A percentile compares a stretch with the other conserved stretches of the same genome.
These are phyloP conservation scores for Stachybotrys echinatus DNA, from an alignment of 2,329 filamentous ascomycete genomes.

Conservation along the genomic window DNA sequence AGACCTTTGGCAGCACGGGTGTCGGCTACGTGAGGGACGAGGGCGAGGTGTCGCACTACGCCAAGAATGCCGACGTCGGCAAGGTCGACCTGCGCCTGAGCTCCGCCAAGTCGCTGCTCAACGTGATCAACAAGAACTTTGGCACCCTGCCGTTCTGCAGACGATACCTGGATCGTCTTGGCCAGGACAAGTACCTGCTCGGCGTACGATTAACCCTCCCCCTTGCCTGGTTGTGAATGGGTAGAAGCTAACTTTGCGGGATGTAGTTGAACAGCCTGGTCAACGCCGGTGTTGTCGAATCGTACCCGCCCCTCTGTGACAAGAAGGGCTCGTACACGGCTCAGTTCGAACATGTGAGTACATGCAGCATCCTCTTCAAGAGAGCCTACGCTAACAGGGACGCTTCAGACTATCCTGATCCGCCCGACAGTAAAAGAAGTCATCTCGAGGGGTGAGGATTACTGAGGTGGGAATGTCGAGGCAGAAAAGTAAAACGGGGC, in stretches of 20 bases:
- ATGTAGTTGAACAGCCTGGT: conserved; percentile 79
- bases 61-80: conserved; percentile 64
- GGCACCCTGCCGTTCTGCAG: conserved; percentile 87
- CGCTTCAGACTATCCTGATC: conserved; percentile 68
- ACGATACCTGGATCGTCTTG: conserved; percentile 86
- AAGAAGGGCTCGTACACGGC: conserved; percentile 93
- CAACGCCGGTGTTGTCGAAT: conserved; percentile 75
- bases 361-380: not conserved
- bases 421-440: conserved; percentile 81
- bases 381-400: not conserved
- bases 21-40: conserved; percentile 85
- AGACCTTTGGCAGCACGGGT: conserved; percentile 92
- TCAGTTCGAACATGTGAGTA: conserved; percentile 86
- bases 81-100: conserved; percentile 72
- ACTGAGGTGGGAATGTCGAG: conserved; percentile 44
- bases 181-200: conserved; percentile 89
- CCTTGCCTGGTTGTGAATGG: conserved; percentile 16
- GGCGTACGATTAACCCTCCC: conserved; percentile 53
- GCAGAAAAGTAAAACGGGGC: not conserved
- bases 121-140: conserved; percentile 93
- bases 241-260: conserved; percentile 1
- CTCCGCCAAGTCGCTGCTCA: conserved; percentile 80
- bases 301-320: conserved; percentile 84
- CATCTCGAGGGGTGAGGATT: conserved; percentile 81
- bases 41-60: conserved; percentile 87